Base-by-base conservation (phyloP, 2,329 filamentous ascomycete genomes). In the Aspergillus viridinutans region DNA sequence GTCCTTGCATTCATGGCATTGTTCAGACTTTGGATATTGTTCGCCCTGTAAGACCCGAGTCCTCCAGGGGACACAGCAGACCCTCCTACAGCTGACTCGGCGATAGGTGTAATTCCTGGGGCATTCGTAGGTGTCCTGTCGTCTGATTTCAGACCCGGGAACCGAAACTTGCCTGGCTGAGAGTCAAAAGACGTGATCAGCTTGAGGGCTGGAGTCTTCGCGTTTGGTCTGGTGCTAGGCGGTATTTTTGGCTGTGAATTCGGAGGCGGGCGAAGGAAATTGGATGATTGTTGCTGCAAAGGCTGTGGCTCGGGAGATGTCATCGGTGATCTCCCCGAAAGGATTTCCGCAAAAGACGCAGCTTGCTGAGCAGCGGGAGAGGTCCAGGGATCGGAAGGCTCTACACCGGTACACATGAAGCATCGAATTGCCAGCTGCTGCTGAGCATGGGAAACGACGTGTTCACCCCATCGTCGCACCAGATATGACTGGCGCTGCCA, bases 391-490 rank as follows among this genome's bases (percentile, higher is more conserved):
- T 94, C 91, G 0, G 88, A 86, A 0, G 90, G 89, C 70, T 97
- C 92, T 21, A 88, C 82, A 25, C 90, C 91, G 20, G 91, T 94
- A 72, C 93, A 97, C 50, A 93, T 91, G 72, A 97, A 97, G 74
- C 86, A 97, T 67, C 92, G 83, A 50, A 97, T 94, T 20, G 94
- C 94, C 49, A 99, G 80, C 66, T 96, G 90, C 63, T 94, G 90
- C 67, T 96, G 89, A 17, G 90, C 89, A 65, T 94, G 88, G 61
- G 90, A 87, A 12, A 97, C 87, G 40, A 93, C 90, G 78, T 90
- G 87, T 68, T 97, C 93, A 57, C 94, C 94, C 94, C 94, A 99
- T 78, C 94, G 93, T 65, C 90, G 86, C 61, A 97, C 86, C 50
- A 99, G 85, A 66, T 90, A 89, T 12, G 89, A 88, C 72, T 96